Evolutionary conservation across 2,329 filamentous ascomycete species (phyloP).

Genomic region (Aspergillus brasiliensis): DNA sequence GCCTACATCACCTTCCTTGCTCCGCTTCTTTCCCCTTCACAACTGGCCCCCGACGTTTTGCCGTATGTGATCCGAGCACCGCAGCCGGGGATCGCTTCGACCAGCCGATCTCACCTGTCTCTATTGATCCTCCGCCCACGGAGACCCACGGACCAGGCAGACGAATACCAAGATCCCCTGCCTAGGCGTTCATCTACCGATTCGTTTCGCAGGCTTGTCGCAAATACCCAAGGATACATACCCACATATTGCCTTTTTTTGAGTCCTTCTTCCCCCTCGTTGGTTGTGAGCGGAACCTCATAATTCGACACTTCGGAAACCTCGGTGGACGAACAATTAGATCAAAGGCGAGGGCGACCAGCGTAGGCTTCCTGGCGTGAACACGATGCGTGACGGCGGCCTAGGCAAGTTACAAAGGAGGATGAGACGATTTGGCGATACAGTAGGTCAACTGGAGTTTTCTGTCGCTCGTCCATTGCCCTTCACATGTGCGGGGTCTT

Average conservation of each 20-base stretch:
- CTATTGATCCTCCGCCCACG: conserved; percentile 4
- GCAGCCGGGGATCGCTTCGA: conserved; percentile 5
- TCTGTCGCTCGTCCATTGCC: neutral
- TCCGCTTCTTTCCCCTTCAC: neutral
- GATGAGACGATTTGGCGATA: conserved; percentile 41
- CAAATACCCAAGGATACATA: neutral
- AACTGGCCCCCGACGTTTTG: neutral
- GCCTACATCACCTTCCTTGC: neutral
- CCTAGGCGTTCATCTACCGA: neutral
- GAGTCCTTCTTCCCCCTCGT: neutral
- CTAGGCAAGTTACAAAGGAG: conserved; percentile 37
- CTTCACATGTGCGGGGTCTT: neutral
- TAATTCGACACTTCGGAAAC: neutral
- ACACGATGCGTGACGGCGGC: conserved; percentile 30
- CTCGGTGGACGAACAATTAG: neutral
- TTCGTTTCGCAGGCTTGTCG: neutral
- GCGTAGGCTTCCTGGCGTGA: neutral
- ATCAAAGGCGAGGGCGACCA: neutral
- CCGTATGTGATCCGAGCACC: conserved; percentile 1
- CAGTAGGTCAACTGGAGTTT: conserved; percentile 28
- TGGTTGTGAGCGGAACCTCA: neutral
- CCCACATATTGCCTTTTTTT: neutral
- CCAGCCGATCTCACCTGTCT: neutral
- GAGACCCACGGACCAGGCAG: conserved; percentile 4
- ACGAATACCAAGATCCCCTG: neutral